A percentile compares a stretch with the other conserved stretches of the same genome.
phyloP scores from a whole-genome alignment of 164 flowering plant genomes.

The Vitis amurensis region DNA sequence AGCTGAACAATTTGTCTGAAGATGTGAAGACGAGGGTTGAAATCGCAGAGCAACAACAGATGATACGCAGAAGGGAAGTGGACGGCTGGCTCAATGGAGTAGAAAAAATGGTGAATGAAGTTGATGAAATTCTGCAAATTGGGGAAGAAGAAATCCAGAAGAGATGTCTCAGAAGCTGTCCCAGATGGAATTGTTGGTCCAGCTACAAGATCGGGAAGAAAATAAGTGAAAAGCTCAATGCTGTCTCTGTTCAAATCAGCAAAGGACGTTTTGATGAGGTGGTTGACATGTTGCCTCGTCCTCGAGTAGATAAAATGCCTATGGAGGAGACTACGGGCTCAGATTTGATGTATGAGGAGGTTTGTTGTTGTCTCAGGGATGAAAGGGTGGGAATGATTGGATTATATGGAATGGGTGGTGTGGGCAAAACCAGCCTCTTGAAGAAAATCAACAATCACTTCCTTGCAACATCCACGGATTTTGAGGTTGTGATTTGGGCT shows the following conservation, averaged over 20 bases:
- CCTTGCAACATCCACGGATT: neutral
- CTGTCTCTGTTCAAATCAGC: neutral
- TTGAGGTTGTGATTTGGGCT: neutral
- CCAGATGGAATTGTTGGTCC: neutral
- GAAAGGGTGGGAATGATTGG: neutral
- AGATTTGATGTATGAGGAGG: neutral
- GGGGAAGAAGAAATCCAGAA: neutral
- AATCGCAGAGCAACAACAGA: neutral
- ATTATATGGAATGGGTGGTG: neutral
- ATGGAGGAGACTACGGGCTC: neutral
- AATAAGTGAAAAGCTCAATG: neutral
- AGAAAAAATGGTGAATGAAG: neutral
- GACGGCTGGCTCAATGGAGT: neutral
- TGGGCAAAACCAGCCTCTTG: neutral
- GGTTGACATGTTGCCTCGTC: neutral
- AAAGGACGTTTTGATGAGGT: neutral
- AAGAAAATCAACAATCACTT: neutral
- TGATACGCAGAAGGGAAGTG: neutral
- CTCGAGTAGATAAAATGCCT: neutral
- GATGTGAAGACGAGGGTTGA: neutral
- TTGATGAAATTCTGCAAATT: neutral
- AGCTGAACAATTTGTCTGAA: neutral
- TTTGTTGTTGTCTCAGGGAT: neutral
- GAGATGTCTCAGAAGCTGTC: neutral
- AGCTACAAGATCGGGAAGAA: neutral